These are phyloP conservation scores for Solanum habrochaites DNA, from an alignment of 257 asterid species.

Conservation along the genomic window DNA sequence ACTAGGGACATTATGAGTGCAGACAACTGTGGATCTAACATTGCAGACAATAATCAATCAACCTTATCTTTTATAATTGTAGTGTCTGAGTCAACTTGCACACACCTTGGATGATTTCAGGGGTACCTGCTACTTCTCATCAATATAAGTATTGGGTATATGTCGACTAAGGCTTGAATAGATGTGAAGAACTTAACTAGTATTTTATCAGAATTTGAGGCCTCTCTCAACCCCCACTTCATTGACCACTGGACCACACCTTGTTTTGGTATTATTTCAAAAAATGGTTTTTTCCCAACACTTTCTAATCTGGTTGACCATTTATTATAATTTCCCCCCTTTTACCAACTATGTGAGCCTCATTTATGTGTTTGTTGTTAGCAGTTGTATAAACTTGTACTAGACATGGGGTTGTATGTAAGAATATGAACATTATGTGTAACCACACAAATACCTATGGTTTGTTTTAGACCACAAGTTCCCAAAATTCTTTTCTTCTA, in stretches of 20 bases:
- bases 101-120: neutral
- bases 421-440: neutral
- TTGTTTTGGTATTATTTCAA: neutral
- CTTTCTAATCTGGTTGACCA: neutral
- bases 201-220: neutral
- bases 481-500: neutral
- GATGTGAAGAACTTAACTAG: neutral
- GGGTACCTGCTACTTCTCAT: neutral
- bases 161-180: neutral
- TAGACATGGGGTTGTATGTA: neutral
- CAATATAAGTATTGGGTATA: neutral
- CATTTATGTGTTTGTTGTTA: neutral
- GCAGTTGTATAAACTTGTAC: neutral
- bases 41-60: neutral
- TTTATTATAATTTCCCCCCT: neutral
- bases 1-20: neutral
- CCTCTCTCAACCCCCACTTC: neutral
- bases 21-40: neutral
- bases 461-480: neutral
- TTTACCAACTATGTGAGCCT: neutral
- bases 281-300: neutral
- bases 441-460: neutral
- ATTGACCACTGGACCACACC: neutral
- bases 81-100: neutral
- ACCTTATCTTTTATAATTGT: neutral